Evolutionary conservation across 2,329 filamentous ascomycete species (phyloP).

Genomic region (Pyrenochaeta sp.): DNA sequence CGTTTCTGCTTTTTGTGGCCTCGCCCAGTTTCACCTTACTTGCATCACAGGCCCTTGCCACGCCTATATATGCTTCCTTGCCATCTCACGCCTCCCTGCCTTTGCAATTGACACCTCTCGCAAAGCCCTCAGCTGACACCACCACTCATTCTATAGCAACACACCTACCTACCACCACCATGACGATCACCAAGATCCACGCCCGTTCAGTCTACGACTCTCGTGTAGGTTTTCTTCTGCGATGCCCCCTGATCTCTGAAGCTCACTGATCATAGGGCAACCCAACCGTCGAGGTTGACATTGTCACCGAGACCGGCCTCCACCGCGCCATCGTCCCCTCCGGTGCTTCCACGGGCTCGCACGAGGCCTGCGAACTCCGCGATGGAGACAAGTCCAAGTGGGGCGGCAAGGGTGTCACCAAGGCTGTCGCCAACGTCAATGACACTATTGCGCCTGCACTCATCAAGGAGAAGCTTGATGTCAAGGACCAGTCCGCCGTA

Average conservation of each 20-base stretch:
- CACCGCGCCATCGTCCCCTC: conserved; percentile 98
- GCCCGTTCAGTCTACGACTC: conserved; percentile 93
- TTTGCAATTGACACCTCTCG: conserved; percentile 35
- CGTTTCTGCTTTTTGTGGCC: conserved; percentile 40
- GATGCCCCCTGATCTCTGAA: neutral
- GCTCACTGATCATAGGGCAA: conserved; percentile 65
- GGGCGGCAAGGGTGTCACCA: conserved; percentile 64
- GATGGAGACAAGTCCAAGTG: conserved; percentile 63
- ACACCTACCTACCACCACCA: conserved; percentile 69
- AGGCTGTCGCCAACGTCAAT: conserved; percentile 65
- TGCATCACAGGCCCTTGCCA: conserved; percentile 23
- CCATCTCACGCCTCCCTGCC: conserved; percentile 13
- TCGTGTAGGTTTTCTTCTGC: conserved; percentile 57
- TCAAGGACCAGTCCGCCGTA: conserved; percentile 64
- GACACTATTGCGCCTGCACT: conserved; percentile 63
- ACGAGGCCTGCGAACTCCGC: conserved; percentile 63
- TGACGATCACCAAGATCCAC: conserved; percentile 72
- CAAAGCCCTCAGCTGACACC: conserved; percentile 22
- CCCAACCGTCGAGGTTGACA: conserved; percentile 98
- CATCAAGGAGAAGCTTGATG: conserved; percentile 62
- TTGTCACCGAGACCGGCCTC: conserved; percentile 94
- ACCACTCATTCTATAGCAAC: conserved; percentile 26
- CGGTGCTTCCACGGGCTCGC: conserved; percentile 81
- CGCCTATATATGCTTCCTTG: conserved; percentile 33
- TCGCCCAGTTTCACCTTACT: conserved; percentile 21